These are phyloP conservation scores for Haplosporangium sp. DNA, from an alignment of 371 early-diverging fungal genomes.

Conservation along the genomic window DNA sequence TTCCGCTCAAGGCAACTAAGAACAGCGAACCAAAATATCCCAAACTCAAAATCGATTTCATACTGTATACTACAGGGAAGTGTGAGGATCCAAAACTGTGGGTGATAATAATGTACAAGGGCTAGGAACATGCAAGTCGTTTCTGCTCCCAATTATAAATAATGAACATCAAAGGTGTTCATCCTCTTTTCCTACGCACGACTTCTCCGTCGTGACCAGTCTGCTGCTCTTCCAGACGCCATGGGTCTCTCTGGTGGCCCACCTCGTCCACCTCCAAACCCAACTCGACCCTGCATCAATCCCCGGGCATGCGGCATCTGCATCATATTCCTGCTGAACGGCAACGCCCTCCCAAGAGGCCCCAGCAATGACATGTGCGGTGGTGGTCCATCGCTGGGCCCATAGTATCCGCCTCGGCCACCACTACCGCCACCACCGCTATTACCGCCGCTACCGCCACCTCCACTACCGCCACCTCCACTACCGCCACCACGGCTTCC, in stretches of 20 bases:
- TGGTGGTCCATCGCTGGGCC: constrained; percentile 19
- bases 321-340: constrained; percentile 49
- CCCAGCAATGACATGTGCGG: constrained; percentile 16
- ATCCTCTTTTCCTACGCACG: constrained; percentile 16
- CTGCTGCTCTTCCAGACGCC: constrained; percentile 30
- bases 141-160: too few relatives aligned
- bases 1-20: too few relatives aligned
- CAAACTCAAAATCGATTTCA: too few relatives aligned
- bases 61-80: too few relatives aligned
- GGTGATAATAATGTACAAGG: constrained; percentile 5
- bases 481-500: constrained; percentile 7
- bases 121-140: too few relatives aligned
- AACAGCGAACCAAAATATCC: too few relatives aligned
- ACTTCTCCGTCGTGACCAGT: constrained; percentile 40
- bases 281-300: constrained; percentile 12
- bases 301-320: constrained; percentile 42
- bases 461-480: constrained; percentile 6
- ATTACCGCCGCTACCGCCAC: not conserved
- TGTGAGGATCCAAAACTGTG: too few relatives aligned
- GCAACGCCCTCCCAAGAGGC: constrained; percentile 18
- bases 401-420: constrained; percentile 21
- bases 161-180: too few relatives aligned
- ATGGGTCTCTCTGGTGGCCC: constrained; percentile 24
- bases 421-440: constrained; percentile 9
- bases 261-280: constrained; percentile 23